Percentiles rank a stretch among this genome's conserved stretches.
Evolutionary conservation across 129 eudicot genomes (phyloP).

Genomic region (Dittrichia graveolens): DNA sequence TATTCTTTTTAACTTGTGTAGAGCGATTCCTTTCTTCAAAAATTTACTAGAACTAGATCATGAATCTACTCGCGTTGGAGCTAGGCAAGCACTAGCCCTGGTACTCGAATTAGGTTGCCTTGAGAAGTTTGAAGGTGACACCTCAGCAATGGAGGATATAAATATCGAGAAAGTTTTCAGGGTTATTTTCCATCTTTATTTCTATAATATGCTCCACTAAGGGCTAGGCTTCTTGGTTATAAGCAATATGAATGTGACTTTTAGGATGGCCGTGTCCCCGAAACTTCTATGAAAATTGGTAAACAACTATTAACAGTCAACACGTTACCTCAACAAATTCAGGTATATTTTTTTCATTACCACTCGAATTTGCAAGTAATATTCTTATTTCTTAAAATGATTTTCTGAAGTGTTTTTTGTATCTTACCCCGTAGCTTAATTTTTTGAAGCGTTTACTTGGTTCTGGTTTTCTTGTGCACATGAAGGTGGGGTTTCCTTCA

Average conservation of each 20-base stretch:
- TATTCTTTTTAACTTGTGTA: constrained; percentile 8
- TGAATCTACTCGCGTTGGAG: constrained; percentile 42
- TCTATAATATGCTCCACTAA: not conserved
- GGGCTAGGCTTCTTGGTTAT: constrained; percentile 5
- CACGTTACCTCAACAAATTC: constrained; percentile 43
- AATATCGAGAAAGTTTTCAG: constrained; percentile 28
- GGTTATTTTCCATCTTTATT: constrained; percentile 34
- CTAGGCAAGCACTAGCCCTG: constrained; percentile 66
- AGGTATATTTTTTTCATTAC: constrained; percentile 34
- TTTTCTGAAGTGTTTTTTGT: not conserved
- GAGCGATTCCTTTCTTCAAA: constrained; percentile 50
- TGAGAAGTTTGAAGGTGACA: constrained; percentile 52
- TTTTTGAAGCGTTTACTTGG: constrained; percentile 53
- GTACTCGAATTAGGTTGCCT: constrained; percentile 56
- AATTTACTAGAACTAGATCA: constrained; percentile 43
- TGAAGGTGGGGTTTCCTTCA: constrained; percentile 45
- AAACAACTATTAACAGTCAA: constrained; percentile 41
- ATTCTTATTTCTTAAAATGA: not conserved
- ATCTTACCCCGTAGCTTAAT: constrained; percentile 40
- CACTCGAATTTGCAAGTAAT: not conserved
- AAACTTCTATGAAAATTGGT: constrained; percentile 46
- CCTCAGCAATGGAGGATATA: constrained; percentile 36
- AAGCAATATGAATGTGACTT: constrained; percentile 14
- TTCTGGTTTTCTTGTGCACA: constrained; percentile 50
- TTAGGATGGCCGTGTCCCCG: constrained; percentile 45